Evolutionary conservation across 2,329 filamentous ascomycete genomes (phyloP).

Genomic region (Pseudocercospora macadamiae): DNA sequence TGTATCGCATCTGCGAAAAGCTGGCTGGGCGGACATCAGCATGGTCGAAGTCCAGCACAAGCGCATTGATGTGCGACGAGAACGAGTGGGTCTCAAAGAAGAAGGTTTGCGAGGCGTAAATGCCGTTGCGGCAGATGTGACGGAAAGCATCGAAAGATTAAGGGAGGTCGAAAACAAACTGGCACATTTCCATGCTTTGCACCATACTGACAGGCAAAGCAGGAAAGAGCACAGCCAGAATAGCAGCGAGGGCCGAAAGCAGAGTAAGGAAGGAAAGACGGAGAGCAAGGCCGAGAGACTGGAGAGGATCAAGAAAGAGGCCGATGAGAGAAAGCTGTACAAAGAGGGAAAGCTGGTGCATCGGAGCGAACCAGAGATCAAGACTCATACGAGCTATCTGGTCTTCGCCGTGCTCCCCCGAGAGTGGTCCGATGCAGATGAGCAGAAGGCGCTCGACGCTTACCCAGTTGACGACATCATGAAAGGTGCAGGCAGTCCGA

Average conservation of each 20-base stretch:
- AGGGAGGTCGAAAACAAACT: slow-evolving; percentile 72
- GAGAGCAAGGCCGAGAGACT: slow-evolving; percentile 33
- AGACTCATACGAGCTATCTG: slow-evolving; percentile 96
- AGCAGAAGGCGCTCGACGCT: slow-evolving; percentile 52
- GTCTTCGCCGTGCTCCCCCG: slow-evolving; percentile 89
- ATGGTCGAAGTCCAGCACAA: slow-evolving; percentile 89
- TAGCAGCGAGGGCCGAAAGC: slow-evolving; percentile 16
- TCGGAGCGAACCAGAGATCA: slow-evolving; percentile 82
- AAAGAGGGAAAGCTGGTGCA: slow-evolving; percentile 78
- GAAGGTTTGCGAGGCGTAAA: slow-evolving; percentile 70
- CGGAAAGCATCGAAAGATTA: slow-evolving; percentile 75
- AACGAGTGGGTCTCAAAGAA: slow-evolving; percentile 73
- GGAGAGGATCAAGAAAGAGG: slow-evolving; percentile 40
- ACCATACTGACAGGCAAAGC: slow-evolving; percentile 1
- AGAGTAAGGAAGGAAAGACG: slow-evolving; percentile 26
- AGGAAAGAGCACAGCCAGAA: slow-evolving; percentile 17
- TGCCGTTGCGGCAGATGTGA: slow-evolving; percentile 71
- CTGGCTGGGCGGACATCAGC: slow-evolving; percentile 88
- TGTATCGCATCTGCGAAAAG: slow-evolving; percentile 73
- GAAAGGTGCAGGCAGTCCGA: slow-evolving; percentile 14
- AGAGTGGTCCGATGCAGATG: slow-evolving; percentile 82
- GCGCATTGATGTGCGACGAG: slow-evolving; percentile 78
- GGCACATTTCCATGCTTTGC: slow-evolving; percentile 61
- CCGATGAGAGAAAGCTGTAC: slow-evolving; percentile 60
- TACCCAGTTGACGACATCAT: slow-evolving; percentile 29